These are phyloP conservation scores for Plasmodium cynomolgi DNA, from an alignment of 169 alveolate genomes.

Conservation along the genomic window DNA sequence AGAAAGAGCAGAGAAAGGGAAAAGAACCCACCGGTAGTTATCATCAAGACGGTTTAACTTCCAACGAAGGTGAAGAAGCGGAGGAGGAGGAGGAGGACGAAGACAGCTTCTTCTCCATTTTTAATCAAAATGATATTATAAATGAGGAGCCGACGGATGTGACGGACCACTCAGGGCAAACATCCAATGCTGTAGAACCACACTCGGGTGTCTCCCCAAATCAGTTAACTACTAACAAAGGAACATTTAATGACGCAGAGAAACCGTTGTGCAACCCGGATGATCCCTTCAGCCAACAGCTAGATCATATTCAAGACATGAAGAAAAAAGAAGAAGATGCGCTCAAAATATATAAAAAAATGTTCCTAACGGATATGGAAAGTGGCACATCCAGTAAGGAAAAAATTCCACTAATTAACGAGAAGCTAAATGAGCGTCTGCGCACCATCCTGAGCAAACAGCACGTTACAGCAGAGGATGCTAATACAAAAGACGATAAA, in stretches of 20 bases:
- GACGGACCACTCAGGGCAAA: neutral
- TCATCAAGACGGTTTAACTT: neutral
- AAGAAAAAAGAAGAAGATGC: slow-evolving; percentile 63
- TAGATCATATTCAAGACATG: slow-evolving; percentile 1
- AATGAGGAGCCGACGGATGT: slow-evolving; percentile 8
- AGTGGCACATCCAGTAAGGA: neutral
- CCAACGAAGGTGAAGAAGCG: slow-evolving; percentile 17
- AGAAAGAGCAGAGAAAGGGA: neutral
- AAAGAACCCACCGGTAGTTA: neutral
- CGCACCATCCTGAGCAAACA: slow-evolving; percentile 11
- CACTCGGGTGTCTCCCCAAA: neutral
- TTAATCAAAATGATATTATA: slow-evolving; percentile 41
- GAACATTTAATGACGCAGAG: neutral
- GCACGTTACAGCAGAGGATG: neutral
- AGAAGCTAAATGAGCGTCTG: slow-evolving; percentile 22
- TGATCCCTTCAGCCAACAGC: neutral
- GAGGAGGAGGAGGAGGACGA: slow-evolving; percentile 3
- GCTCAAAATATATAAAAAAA: slow-evolving; percentile 46
- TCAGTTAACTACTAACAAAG: neutral
- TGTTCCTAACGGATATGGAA: slow-evolving; percentile 22
- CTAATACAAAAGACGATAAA: neutral
- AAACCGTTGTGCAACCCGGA: neutral
- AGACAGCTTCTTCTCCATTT: slow-evolving; percentile 56
- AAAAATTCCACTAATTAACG: slow-evolving; percentile 6
- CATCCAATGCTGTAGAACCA: neutral